Percentiles rank a stretch among this genome's conserved stretches.
Evolutionary conservation across 2,329 filamentous ascomycete genomes (phyloP).

Genomic region (Fusarium anguioides): DNA sequence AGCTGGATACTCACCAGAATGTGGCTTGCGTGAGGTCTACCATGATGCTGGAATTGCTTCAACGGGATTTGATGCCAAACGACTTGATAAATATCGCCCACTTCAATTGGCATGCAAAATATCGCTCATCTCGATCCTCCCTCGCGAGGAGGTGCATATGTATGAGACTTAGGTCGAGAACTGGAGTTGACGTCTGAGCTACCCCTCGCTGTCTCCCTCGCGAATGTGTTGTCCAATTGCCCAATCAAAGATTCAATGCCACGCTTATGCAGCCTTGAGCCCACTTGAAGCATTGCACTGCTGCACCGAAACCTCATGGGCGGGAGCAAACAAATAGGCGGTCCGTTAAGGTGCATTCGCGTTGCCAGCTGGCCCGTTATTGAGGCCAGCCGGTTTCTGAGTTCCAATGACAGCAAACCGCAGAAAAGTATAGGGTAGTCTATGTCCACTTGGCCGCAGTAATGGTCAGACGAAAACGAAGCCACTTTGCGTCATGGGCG

Average conservation of each 20-base stretch:
- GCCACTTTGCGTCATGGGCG: slow-evolving; percentile 40
- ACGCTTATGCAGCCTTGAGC: slow-evolving; percentile 8
- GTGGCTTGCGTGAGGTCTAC: slow-evolving; percentile 30
- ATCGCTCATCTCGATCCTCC: slow-evolving; percentile 35
- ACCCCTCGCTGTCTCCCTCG: slow-evolving; percentile 30
- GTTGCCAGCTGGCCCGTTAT: slow-evolving; percentile 42
- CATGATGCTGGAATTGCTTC: slow-evolving; percentile 24
- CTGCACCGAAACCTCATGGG: slow-evolving; percentile 6
- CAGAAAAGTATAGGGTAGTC: slow-evolving; percentile 41
- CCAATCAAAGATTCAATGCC: slow-evolving; percentile 33
- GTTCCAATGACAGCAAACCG: slow-evolving; percentile 14
- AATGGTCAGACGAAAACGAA: slow-evolving; percentile 31
- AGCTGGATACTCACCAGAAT: slow-evolving; percentile 15
- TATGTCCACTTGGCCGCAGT: slow-evolving; percentile 37
- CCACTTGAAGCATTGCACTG: slow-evolving; percentile 40
- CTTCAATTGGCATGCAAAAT: slow-evolving; percentile 20
- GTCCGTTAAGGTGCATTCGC: slow-evolving; percentile 35
- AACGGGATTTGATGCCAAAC: neutral
- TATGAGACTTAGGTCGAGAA: slow-evolving; percentile 24
- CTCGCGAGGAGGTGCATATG: slow-evolving; percentile 23
- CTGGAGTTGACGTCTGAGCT: slow-evolving; percentile 22
- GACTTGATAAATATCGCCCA: slow-evolving; percentile 1
- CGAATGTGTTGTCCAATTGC: slow-evolving; percentile 25
- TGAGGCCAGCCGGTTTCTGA: slow-evolving; percentile 37
- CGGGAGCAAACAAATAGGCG: slow-evolving; percentile 18